Base-by-base conservation (phyloP, 371 early-diverging fungal species). In the Haplosporangium sp. region DNA sequence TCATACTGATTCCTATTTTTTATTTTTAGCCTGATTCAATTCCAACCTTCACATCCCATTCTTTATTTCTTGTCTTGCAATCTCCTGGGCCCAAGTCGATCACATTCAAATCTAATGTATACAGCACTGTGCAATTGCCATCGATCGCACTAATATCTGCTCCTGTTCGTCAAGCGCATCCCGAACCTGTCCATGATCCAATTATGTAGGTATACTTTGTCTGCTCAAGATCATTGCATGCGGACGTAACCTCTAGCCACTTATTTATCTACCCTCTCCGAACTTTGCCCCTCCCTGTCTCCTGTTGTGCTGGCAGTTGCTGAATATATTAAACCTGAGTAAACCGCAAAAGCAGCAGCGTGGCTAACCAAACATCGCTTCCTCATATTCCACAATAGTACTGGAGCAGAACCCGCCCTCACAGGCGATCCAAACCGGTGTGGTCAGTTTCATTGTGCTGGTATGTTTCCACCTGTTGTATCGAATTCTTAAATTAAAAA, bases 351-450 rank as follows among this genome's bases (percentile, higher is more conserved):
- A 60, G 38, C 50, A 38, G 45, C 45, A 37, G 36, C 23, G 23
- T 43, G 8, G 48, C 48, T 48, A 48, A n/a, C 40, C 4, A 0
- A n/a, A n/a, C n/a, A n/a, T n/a, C n/a, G n/a, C n/a, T n/a, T 18
- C 38, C 45, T 40, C 5, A 50, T 8, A n/a, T 18, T 52, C 20
- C 40, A 16, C 50, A 23, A 42, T 60, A 75, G 76, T 66, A 54
- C 48, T 77, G 43, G 72, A 77, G 48, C 62, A 67, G 55, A 55
- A 77, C 50, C 79, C 79, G n/a, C 79, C 79, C n/a, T 21, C 67
- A 7, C 61, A 72, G 54, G 68, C 79, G 7, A 56, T 77, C 37
- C 67, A 77, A 47, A 42, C 64, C 16, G 37, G 60, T 40, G 72
- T 77, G 13, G 72, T 68, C 23, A 55, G 79, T 42, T 62, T 77